These are phyloP conservation scores for Talaromyces borbonicus DNA, from an alignment of 495 filamentous ascomycete genomes.

Conservation along the genomic window DNA sequence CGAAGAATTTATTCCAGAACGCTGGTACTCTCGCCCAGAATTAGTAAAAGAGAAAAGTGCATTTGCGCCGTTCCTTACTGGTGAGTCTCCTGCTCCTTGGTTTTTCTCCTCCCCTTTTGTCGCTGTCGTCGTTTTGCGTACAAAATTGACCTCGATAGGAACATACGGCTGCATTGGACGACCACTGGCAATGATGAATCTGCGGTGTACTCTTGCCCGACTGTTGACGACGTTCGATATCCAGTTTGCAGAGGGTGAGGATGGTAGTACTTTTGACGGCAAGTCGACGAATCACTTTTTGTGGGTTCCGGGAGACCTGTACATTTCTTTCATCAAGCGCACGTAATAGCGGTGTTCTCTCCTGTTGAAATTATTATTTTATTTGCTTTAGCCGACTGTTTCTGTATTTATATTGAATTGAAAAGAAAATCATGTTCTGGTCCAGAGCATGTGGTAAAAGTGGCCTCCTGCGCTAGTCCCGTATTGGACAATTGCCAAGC, in stretches of 20 bases:
- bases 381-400: too few relatives aligned
- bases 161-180: slow-evolving; percentile 22
- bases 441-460: too few relatives aligned
- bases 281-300: slow-evolving; percentile 8
- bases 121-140: too few relatives aligned
- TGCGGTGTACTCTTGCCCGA: slow-evolving; percentile 15
- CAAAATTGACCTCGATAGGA: slow-evolving; percentile 9
- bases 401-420: too few relatives aligned
- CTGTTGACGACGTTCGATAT: slow-evolving; percentile 18
- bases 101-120: not conserved
- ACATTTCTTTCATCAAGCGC: slow-evolving; percentile 5
- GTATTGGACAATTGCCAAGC: not conserved
- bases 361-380: too few relatives aligned
- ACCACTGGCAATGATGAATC: slow-evolving; percentile 17
- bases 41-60: slow-evolving; percentile 21
- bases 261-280: slow-evolving; percentile 7
- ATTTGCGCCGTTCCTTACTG: slow-evolving; percentile 5
- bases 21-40: slow-evolving; percentile 37
- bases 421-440: too few relatives aligned
- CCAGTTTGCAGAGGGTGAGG: slow-evolving; percentile 12
- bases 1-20: slow-evolving; percentile 39
- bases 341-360: too few relatives aligned
- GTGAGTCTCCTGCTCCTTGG: not conserved
- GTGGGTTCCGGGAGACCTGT: slow-evolving; percentile 5
- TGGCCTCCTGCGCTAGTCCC: not conserved